Conservation (phyloP, 345 rosid species). For the Iberis pinnata region DNA sequence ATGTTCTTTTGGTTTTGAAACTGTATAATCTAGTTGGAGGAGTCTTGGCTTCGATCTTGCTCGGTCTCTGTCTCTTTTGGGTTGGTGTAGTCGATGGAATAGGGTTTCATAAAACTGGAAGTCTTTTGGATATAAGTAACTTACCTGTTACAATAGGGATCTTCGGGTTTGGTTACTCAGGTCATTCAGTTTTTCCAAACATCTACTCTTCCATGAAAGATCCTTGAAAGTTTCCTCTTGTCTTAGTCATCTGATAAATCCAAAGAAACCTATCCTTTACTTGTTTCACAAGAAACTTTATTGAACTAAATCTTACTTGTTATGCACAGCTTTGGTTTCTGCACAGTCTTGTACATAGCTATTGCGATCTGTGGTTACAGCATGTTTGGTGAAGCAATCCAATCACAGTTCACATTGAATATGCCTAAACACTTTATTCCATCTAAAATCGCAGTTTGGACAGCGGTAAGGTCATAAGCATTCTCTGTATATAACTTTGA, state of each 20-base stretch:
- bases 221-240: slow-evolving; percentile 49
- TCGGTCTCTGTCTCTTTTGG: slow-evolving; percentile 70
- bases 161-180: slow-evolving; percentile 56
- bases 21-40: slow-evolving; percentile 94
- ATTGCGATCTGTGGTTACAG: slow-evolving; percentile 54
- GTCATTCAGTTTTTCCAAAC: slow-evolving; percentile 75
- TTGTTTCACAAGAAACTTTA: neutral
- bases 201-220: slow-evolving; percentile 75
- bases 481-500: too few relatives aligned
- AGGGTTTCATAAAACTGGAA: slow-evolving; percentile 59
- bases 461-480: slow-evolving; percentile 66
- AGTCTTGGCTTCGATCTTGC: slow-evolving; percentile 54
- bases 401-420: slow-evolving; percentile 78
- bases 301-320: neutral
- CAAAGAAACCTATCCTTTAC: neutral
- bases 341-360: slow-evolving; percentile 41
- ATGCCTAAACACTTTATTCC: slow-evolving; percentile 56
- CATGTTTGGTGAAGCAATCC: slow-evolving; percentile 60
- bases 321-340: slow-evolving; percentile 54
- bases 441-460: slow-evolving; percentile 66
- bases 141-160: slow-evolving; percentile 74
- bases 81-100: slow-evolving; percentile 52
- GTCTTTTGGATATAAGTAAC: slow-evolving; percentile 40
- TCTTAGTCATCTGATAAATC: slow-evolving; percentile 27
- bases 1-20: neutral